These are phyloP conservation scores for Trichoderma oligosporum DNA, from an alignment of 2,329 filamentous ascomycete species.

Conservation along the genomic window DNA sequence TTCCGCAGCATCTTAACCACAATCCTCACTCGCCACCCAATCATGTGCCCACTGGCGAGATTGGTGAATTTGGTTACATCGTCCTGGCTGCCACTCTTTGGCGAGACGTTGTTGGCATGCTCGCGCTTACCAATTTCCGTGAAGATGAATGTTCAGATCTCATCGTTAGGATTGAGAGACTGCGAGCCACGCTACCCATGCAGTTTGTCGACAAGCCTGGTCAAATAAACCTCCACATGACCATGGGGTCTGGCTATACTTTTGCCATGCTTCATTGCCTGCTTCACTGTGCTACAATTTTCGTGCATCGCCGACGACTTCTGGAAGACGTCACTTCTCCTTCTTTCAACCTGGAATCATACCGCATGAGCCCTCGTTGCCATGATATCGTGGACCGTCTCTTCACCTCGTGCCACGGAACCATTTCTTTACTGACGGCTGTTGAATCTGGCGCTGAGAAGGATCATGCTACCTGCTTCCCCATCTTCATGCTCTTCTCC, in stretches of 20 bases:
- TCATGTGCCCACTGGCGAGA: slow-evolving; percentile 44
- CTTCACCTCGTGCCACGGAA: slow-evolving; percentile 56
- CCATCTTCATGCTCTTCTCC: slow-evolving; percentile 61
- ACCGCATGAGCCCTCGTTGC: slow-evolving; percentile 47
- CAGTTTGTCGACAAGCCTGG: slow-evolving; percentile 59
- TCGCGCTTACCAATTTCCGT: slow-evolving; percentile 50
- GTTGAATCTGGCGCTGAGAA: slow-evolving; percentile 56
- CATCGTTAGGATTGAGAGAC: slow-evolving; percentile 52
- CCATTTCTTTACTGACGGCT: slow-evolving; percentile 52
- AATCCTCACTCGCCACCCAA: slow-evolving; percentile 29
- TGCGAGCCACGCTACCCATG: slow-evolving; percentile 53
- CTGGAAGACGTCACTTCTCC: slow-evolving; percentile 54
- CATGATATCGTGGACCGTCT: slow-evolving; percentile 55
- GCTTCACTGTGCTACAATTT: slow-evolving; percentile 57
- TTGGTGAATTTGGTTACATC: slow-evolving; percentile 60
- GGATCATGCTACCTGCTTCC: slow-evolving; percentile 56
- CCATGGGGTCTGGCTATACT: slow-evolving; percentile 60
- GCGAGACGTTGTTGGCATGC: slow-evolving; percentile 60
- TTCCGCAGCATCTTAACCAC: slow-evolving; percentile 41
- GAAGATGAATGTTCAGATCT: slow-evolving; percentile 51
- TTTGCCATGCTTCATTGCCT: slow-evolving; percentile 62
- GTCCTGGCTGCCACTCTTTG: slow-evolving; percentile 58
- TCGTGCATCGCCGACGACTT: slow-evolving; percentile 57
- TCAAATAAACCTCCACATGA: slow-evolving; percentile 60
- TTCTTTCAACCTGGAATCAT: slow-evolving; percentile 51